phyloP scores from a whole-genome alignment of 176 grass and related monocot genomes.

The Phoenix roebelenii region DNA sequence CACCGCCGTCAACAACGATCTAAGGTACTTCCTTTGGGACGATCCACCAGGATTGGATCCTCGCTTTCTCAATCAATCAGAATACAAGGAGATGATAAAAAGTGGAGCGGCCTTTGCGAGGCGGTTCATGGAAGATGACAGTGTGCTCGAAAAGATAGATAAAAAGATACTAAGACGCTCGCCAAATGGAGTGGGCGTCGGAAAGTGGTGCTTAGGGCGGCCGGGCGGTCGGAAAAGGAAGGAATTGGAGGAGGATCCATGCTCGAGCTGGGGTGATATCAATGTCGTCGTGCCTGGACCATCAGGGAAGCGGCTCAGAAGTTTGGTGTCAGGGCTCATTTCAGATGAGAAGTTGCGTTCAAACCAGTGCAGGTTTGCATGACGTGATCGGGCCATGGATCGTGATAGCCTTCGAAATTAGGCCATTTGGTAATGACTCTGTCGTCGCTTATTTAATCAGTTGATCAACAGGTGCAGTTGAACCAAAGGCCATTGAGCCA shows the following conservation, averaged over 20 bases:
- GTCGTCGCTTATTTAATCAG: no score
- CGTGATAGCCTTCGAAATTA: no score
- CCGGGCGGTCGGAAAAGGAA: background rate
- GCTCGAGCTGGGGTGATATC: constrained; percentile 28
- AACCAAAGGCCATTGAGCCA: no score
- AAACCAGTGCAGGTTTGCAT: background rate
- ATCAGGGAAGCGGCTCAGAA: constrained; percentile 26
- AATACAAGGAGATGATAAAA: constrained; percentile 37
- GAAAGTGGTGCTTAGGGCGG: constrained; percentile 19
- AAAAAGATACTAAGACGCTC: constrained; percentile 37
- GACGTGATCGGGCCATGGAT: no score
- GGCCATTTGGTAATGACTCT: no score
- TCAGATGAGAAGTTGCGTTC: constrained; percentile 29
- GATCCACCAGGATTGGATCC: constrained; percentile 59
- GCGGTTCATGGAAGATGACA: constrained; percentile 37
- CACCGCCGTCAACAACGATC: constrained; percentile 39
- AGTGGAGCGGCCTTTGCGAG: constrained; percentile 57
- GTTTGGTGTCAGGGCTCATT: constrained; percentile 29
- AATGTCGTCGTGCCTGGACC: constrained; percentile 27
- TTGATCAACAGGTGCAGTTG: no score
- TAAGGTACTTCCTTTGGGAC: constrained; percentile 62
- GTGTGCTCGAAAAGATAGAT: constrained; percentile 45
- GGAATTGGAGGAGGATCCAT: constrained; percentile 9
- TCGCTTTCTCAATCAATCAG: constrained; percentile 35
- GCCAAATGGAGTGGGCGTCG: background rate